Conservation (phyloP, 2,329 filamentous ascomycete species). For the Monilinia vaccinii-corymbosi region DNA sequence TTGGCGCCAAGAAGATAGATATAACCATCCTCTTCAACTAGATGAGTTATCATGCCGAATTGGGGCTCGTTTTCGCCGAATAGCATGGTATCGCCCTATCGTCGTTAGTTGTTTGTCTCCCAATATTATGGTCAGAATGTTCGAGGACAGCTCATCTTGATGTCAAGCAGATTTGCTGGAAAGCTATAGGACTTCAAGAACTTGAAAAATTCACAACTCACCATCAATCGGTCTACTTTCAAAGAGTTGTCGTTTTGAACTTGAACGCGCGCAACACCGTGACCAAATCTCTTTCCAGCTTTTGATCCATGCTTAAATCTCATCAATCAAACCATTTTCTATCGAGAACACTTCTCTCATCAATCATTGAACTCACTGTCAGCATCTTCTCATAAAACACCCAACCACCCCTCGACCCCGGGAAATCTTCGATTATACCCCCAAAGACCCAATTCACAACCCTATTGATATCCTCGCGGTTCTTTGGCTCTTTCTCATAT, state of each 20-base stretch:
- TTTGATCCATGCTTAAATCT: neutral
- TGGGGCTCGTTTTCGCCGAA: neutral
- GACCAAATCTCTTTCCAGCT: neutral
- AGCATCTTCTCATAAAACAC: neutral
- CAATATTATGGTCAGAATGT: neutral
- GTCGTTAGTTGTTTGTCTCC: neutral
- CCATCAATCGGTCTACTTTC: neutral
- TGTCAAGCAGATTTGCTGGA: neutral
- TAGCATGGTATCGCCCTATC: neutral
- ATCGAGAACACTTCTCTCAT: neutral
- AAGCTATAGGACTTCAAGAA: too few relatives aligned
- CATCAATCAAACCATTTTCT: neutral
- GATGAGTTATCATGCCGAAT: neutral
- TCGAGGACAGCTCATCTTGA: neutral
- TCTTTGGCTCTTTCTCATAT: neutral
- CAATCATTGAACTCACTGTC: neutral
- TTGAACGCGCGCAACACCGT: neutral
- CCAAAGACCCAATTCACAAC: constrained; percentile 4
- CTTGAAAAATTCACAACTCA: neutral
- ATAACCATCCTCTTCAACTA: neutral
- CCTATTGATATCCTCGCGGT: neutral
- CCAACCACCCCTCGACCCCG: neutral
- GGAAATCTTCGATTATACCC: neutral
- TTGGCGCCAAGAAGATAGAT: constrained; percentile 1
- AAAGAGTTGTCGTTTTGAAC: neutral